Base-by-base conservation (phyloP, 2,329 filamentous ascomycete species). In the Hypoxylon sp. region DNA sequence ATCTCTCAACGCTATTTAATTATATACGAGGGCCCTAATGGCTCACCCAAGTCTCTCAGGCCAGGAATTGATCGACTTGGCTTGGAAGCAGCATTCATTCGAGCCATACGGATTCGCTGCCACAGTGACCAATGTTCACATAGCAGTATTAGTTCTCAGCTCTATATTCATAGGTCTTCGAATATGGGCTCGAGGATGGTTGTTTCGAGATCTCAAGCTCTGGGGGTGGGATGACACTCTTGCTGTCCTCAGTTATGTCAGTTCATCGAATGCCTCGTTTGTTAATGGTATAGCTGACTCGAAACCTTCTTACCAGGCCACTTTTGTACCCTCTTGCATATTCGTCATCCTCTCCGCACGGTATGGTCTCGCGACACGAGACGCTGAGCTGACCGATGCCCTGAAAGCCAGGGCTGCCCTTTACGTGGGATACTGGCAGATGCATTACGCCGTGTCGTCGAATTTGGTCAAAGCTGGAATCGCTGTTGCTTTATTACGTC, bases 201-300 rank as follows among this genome's bases (percentile, higher is more conserved):
- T 51, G 2, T 60, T 60, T 25, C 57, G 57, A 1, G 48, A 52
- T 2, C 9, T 50, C 2, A 43, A 60, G 36, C 45, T 60, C 7
- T 60, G 57, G 57, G 57, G 57, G 3, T 60, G 57, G 57, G 57
- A 60, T 21, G 57, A 60, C 14, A 60, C 57, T 23, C 57, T 60
- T 45, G 57, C 57, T 21, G 9, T 60, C 14, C 56, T 59, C 23
- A 59, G 56, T 10, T 59, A 50, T 51, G 56, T 59, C 32, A 19
- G 56, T 59, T 34, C 17, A 19, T 41, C 17, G 25, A 23, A 50
- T 30, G 45, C 17, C 11, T 6, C 34, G n/a, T 4, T 10, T 28
- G 38, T 21, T 17, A 25, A 11, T 7, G 11, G 4, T 23, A 10
- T 19, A 3, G 34, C 55, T 58, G 14, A 58, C 30, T 28, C 6